A percentile compares a stretch with the other conserved stretches of the same genome.
Conservation (phyloP, 352 stramenopile species). For the Globisporangium spinosum region DNA sequence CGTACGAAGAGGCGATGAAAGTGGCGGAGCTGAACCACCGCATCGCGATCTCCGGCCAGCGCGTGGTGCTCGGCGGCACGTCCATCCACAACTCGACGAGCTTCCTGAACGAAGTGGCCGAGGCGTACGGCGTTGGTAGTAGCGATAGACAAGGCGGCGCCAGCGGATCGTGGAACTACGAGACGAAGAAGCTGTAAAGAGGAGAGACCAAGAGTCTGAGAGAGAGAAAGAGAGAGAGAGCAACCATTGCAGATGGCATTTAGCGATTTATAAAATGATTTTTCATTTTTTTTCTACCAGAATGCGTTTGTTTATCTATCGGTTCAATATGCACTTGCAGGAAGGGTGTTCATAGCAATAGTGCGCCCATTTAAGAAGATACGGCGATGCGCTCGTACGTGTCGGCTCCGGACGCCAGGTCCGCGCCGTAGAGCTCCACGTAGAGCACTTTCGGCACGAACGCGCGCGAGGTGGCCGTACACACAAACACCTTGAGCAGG, state of each 20-base stretch:
- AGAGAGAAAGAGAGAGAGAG: background rate
- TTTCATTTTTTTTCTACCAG: constrained; percentile 2
- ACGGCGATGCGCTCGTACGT: constrained; percentile 66
- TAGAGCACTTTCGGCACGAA: constrained; percentile 79
- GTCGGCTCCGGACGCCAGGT: constrained; percentile 39
- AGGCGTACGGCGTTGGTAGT: constrained; percentile 47
- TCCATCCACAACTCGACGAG: constrained; percentile 97
- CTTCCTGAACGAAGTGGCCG: constrained; percentile 93
- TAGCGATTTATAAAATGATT: constrained; percentile 11
- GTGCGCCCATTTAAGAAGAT: constrained; percentile 8
- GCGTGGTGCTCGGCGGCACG: constrained; percentile 94
- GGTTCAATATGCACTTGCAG: background rate
- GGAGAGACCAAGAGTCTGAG: background rate
- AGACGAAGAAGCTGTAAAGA: constrained; percentile 56
- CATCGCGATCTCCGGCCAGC: constrained; percentile 66
- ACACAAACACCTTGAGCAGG: constrained; percentile 74
- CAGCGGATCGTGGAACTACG: constrained; percentile 43
- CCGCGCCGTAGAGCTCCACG: constrained; percentile 66
- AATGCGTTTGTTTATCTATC: background rate
- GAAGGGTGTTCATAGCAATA: no score
- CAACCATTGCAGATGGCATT: background rate
- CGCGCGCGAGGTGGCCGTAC: constrained; percentile 43
- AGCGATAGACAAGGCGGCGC: constrained; percentile 4
- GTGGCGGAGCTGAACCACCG: constrained; percentile 96
- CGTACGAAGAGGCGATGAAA: constrained; percentile 98